phyloP scores from a whole-genome alignment of 345 rosid genomes.

The Odontarrhena argentea region DNA sequence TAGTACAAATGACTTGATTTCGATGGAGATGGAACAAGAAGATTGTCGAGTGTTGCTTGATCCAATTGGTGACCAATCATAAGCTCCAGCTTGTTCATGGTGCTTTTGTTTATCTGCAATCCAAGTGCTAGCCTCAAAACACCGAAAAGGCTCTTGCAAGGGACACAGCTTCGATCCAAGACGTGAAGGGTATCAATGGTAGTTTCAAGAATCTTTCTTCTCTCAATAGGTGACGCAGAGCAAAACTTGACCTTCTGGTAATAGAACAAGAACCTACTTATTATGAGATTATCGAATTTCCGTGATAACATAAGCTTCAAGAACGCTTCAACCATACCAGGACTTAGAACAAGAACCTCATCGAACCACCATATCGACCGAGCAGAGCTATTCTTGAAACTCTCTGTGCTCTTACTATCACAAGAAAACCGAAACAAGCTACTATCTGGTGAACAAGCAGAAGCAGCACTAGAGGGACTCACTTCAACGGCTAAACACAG shows the following conservation, averaged over 20 bases:
- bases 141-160: conserved; percentile 77
- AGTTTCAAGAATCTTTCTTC: conserved; percentile 52
- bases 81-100: conserved; percentile 64
- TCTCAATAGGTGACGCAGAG: conserved; percentile 49
- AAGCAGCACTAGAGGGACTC: conserved; percentile 66
- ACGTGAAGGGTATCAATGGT: conserved; percentile 55
- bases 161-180: conserved; percentile 58
- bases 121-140: conserved; percentile 58
- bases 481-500: conserved; percentile 57
- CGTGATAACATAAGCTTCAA: conserved; percentile 56
- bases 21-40: conserved; percentile 74
- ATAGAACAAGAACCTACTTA: conserved; percentile 70
- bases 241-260: conserved; percentile 74
- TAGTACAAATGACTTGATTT: conserved; percentile 62
- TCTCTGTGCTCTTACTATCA: conserved; percentile 85
- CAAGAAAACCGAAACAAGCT: conserved; percentile 72
- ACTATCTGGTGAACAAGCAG: conserved; percentile 80
- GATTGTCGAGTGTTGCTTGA: conserved; percentile 78
- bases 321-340: conserved; percentile 47
- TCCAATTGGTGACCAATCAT: conserved; percentile 83
- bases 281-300: conserved; percentile 58
- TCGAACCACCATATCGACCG: conserved; percentile 83
- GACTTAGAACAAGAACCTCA: conserved; percentile 58
- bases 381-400: conserved; percentile 63
- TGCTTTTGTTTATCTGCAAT: conserved; percentile 50